Conservation (phyloP, 768 basidiomycete species). For the Leccinum uliginosum region DNA sequence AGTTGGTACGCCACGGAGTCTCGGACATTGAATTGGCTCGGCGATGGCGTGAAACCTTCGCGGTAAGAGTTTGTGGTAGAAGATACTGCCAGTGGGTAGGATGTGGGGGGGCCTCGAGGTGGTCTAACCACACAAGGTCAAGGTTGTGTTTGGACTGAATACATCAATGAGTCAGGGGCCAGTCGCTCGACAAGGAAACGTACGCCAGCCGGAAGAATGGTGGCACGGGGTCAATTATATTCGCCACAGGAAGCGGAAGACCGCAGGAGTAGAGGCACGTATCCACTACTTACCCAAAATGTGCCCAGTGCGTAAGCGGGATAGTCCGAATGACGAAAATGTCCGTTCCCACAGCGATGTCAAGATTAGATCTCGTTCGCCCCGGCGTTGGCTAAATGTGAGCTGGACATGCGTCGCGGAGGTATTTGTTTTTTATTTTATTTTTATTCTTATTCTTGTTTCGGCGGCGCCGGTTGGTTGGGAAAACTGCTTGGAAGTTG, state of each 20-base stretch:
- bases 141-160: constrained; percentile 5
- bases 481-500: constrained; percentile 4
- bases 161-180: constrained; percentile 10
- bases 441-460: background rate
- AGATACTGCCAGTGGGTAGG: background rate
- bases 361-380: constrained; percentile 25
- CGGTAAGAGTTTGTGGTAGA: constrained; percentile 13
- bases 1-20: constrained; percentile 23
- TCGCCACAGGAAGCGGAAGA: constrained; percentile 26
- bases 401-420: background rate
- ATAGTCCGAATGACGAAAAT: constrained; percentile 24
- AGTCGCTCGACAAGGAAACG: background rate
- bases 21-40: constrained; percentile 29
- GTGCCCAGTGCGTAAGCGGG: constrained; percentile 10
- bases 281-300: background rate
- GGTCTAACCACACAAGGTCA: background rate
- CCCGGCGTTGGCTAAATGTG: background rate
- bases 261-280: constrained; percentile 18
- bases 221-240: constrained; percentile 17
- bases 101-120: constrained; percentile 11
- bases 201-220: constrained; percentile 10
- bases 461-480: constrained; percentile 5
- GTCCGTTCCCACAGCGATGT: constrained; percentile 18
- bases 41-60: constrained; percentile 23
- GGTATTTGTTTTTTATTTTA: background rate